Percentiles rank a stretch among this genome's conserved stretches.
Conservation (phyloP, 768 basidiomycete genomes). For the Exidia glandulosa region DNA sequence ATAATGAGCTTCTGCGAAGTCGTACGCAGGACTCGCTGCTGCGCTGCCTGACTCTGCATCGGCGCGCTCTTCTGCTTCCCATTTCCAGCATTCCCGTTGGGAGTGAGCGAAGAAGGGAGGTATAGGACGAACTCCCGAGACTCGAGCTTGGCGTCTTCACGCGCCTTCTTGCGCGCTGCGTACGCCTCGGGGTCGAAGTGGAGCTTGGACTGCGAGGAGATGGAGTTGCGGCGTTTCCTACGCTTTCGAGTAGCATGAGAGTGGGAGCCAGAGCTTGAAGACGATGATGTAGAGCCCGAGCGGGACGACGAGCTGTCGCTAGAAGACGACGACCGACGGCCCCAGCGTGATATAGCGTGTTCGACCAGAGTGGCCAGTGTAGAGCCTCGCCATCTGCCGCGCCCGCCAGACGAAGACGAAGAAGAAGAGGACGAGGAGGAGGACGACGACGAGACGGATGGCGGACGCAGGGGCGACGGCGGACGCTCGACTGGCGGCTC, state of each 20-base stretch:
- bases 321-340: conserved; percentile 34
- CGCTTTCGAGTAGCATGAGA: conserved; percentile 5
- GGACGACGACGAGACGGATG: conserved; percentile 16
- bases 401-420: conserved; percentile 28
- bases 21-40: conserved; percentile 28
- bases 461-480: conserved; percentile 9
- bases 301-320: conserved; percentile 26
- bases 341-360: conserved; percentile 63
- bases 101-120: conserved; percentile 7
- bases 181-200: conserved; percentile 24
- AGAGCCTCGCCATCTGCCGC: conserved; percentile 25
- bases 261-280: conserved; percentile 11
- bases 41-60: conserved; percentile 5
- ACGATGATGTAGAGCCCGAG: conserved; percentile 20
- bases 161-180: conserved; percentile 21
- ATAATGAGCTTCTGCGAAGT: conserved; percentile 38
- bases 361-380: conserved; percentile 53
- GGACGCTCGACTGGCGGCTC: conserved; percentile 15
- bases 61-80: not conserved
- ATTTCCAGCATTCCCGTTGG: not conserved
- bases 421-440: conserved; percentile 20
- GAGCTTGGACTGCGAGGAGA: conserved; percentile 8
- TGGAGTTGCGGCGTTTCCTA: not conserved
- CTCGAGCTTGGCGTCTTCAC: conserved; percentile 33
- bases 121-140: conserved; percentile 34